Conservation (phyloP, 805 yeast species). For the Candida gorgasii region DNA sequence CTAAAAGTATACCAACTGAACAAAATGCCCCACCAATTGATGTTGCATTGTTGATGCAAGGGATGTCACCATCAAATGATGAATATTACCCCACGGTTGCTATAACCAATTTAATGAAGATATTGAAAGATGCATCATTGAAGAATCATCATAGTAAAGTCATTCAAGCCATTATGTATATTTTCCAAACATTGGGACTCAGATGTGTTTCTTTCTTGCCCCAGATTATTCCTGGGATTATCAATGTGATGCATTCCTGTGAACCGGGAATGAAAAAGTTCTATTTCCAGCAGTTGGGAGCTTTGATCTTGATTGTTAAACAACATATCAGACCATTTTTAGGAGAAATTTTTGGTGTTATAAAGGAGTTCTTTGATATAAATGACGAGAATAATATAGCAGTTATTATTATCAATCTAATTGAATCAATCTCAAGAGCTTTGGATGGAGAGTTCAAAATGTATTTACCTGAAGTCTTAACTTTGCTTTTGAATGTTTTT, state of each 20-base stretch:
- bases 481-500: constrained; percentile 71
- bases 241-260: constrained; percentile 79
- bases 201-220: constrained; percentile 88
- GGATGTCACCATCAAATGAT: constrained; percentile 88
- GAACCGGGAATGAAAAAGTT: constrained; percentile 80
- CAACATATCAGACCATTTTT: constrained; percentile 87
- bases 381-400: constrained; percentile 58
- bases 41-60: constrained; percentile 86
- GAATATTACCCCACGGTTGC: constrained; percentile 97
- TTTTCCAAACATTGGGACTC: constrained; percentile 84
- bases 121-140: constrained; percentile 80
- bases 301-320: constrained; percentile 76
- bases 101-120: constrained; percentile 77
- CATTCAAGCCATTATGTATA: constrained; percentile 90
- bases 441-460: constrained; percentile 90
- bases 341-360: constrained; percentile 68
- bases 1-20: constrained; percentile 58
- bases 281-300: constrained; percentile 85
- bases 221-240: constrained; percentile 84
- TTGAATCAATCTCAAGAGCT: constrained; percentile 83
- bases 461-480: constrained; percentile 75
- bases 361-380: constrained; percentile 67
- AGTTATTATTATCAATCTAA: constrained; percentile 72
- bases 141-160: constrained; percentile 87
- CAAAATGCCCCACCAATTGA: constrained; percentile 90